Evolutionary conservation across 1,284 basidiomycete genomes (phyloP), one percentile per base, ranked within the genome.

Genomic region (Leccinum subrobustum): DNA sequence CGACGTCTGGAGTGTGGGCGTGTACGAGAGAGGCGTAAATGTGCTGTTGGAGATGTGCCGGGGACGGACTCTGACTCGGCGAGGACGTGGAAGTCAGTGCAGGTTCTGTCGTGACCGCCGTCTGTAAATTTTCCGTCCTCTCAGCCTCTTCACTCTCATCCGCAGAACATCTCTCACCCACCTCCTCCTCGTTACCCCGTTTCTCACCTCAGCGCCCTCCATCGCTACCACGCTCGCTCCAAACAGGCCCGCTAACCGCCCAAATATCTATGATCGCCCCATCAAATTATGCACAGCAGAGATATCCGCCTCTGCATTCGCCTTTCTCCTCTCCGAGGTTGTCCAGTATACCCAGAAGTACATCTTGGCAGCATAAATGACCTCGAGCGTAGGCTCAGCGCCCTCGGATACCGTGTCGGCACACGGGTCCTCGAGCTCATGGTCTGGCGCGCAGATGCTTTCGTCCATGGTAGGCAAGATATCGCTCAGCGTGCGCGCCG

Each of bases 321-420:
- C 90, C 1, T 97, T 96, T 71, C 79, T 97, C 64, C 95, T 97
- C 76, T 91, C 92, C 8, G 95, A 97, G 76, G 82, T 95, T 20
- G 88, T 98, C 1, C 89, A 94, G 72, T 99, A 99, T 75, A 96
- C 93, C 1, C 96, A 99, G 78, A 94, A 92, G 69, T 84, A 95
- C 57, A 96, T 98, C 33, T 35, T 58, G 89, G 85, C 67, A 96
- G 96, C 11, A 96, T 99, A 62, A 89, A 92, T 69, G 96, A 99
- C 72, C 82, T 99, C 60, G 97, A 99, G 77, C 84, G 91, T 68
- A 82, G 94, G 59, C 77, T 98, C 60, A 94, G 95, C 70, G 91
- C 89, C 0, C 79, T 97, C 14, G 95, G 96, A 1, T 96, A 97
- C 75, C 89, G 95, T 52, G 88, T 94, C 52, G 95, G 95, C 29